phyloP scores from a whole-genome alignment of 78 protist genomes.

The Dictyostelium brefeldianum region DNA sequence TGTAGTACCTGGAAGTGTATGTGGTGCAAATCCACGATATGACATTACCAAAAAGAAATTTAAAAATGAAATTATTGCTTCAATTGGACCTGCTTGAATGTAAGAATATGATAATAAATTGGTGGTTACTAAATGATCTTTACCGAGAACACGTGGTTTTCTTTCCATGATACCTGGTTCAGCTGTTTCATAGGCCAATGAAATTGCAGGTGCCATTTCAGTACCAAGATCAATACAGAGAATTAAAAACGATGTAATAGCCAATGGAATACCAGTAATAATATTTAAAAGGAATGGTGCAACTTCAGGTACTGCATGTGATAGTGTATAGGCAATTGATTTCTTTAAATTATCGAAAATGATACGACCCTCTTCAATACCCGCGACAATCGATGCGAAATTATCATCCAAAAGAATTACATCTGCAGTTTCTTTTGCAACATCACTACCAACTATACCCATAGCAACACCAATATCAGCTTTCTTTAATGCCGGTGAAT shows the following conservation, averaged over 20 bases:
- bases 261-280: slow-evolving; percentile 89
- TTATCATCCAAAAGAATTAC: slow-evolving; percentile 96
- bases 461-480: slow-evolving; percentile 98
- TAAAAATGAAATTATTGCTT: slow-evolving; percentile 88
- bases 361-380: slow-evolving; percentile 89
- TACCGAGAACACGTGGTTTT: slow-evolving; percentile 89
- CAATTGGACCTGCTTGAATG: slow-evolving; percentile 90
- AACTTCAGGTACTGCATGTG: slow-evolving; percentile 88
- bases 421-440: slow-evolving; percentile 97
- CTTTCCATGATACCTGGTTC: slow-evolving; percentile 96
- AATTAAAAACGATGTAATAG: slow-evolving; percentile 91
- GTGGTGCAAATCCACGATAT: slow-evolving; percentile 79
- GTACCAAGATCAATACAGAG: slow-evolving; percentile 92
- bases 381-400: slow-evolving; percentile 96
- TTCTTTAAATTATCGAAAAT: slow-evolving; percentile 83
- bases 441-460: slow-evolving; percentile 97
- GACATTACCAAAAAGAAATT: slow-evolving; percentile 85
- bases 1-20: slow-evolving; percentile 6
- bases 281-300: slow-evolving; percentile 80
- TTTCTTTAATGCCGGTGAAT: slow-evolving; percentile 97
- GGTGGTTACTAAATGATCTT: slow-evolving; percentile 90
- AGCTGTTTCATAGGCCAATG: slow-evolving; percentile 93
- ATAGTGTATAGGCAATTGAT: slow-evolving; percentile 79
- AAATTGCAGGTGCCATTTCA: slow-evolving; percentile 85
- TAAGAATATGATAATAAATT: slow-evolving; percentile 84